Evolutionary conservation across 116 monocot species (phyloP), one percentile per base, ranked within the genome.

Genomic region (Cymodocea nodosa): DNA sequence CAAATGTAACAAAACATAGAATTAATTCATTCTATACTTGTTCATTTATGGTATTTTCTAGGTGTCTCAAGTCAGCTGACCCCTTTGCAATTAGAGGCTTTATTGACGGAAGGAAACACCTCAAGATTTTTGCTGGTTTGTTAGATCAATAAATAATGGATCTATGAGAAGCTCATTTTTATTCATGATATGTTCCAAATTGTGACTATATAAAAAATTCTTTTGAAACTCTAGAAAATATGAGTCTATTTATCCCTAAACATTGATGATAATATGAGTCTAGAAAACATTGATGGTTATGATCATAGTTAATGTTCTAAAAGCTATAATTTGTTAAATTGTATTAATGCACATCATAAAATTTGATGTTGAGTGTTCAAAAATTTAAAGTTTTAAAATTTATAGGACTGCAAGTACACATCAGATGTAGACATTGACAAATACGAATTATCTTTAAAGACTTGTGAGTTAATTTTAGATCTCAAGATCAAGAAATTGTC

Each of bases 81-180:
- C 18, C 97, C 97, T 14, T 76, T 91, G 68, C 91, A 91, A 65
- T 73, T 97, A 68, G 92, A 97, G 71, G 66, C 78, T 37, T 54
- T 97, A 53, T 74, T 97, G 66, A 82, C 86, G 19, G 92, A 91
- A 81, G 92, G 83, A 75, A 80, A 65, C 56, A 81, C 74, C 50
- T 79, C 86, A 51, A 81, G 80, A 69, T 82, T 77, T 70, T 91
- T 91, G 97, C 86, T 97, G 92, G 97, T 97, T 74, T 67, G 77
- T 83, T 72, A 50, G 30, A 64, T 59, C 12, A 9, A 5, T 25
- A 25, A 14, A 10, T 59, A 13, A 23, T 59, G 23, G 12, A 23
- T 25, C 23, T 23, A 22, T 13, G 18, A 59, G 5, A 18, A 54
- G 54, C 18, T 54, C 16, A 16, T 59, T 59, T 59, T 13, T 20